Conservation (phyloP, 2,329 filamentous ascomycete species). For the Teratosphaeria pseudoeucalypti region DNA sequence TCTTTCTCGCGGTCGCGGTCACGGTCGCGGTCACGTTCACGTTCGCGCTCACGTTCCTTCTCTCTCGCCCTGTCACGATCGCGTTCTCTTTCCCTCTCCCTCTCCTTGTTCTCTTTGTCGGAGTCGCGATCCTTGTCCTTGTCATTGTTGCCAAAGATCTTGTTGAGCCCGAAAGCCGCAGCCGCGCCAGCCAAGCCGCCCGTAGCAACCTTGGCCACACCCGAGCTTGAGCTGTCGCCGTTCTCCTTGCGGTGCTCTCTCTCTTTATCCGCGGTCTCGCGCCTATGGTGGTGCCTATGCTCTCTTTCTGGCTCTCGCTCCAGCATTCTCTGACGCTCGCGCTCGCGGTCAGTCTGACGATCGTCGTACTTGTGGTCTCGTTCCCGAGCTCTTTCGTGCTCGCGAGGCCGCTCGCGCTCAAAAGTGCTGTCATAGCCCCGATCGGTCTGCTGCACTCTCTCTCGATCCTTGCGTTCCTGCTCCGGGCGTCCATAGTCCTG, state of each 20-base stretch:
- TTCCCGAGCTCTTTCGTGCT: slow-evolving; percentile 12
- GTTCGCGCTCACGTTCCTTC: slow-evolving; percentile 10
- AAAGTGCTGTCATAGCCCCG: slow-evolving; percentile 12
- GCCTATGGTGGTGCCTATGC: slow-evolving; percentile 17
- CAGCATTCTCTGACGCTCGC: slow-evolving; percentile 8
- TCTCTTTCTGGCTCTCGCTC: slow-evolving; percentile 6
- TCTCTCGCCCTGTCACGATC: slow-evolving; percentile 6
- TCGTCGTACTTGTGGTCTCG: slow-evolving; percentile 21
- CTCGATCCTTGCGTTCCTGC: slow-evolving; percentile 7
- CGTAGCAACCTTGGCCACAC: slow-evolving; percentile 19
- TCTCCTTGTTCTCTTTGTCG: slow-evolving; percentile 3
- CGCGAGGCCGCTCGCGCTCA: slow-evolving; percentile 18
- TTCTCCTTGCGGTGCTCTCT: slow-evolving; percentile 16
- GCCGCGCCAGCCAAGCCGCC: slow-evolving; percentile 23
- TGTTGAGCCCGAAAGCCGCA: slow-evolving; percentile 20
- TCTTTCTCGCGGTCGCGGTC: slow-evolving; percentile 14
- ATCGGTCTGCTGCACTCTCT: slow-evolving; percentile 17
- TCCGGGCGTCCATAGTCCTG: slow-evolving; percentile 9
- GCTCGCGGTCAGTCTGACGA: slow-evolving; percentile 17
- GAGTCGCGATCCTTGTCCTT: slow-evolving; percentile 11
- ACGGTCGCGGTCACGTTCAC: slow-evolving; percentile 10
- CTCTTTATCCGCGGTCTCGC: slow-evolving; percentile 13
- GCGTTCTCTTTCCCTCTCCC: slow-evolving; percentile 1
- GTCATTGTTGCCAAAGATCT: slow-evolving; percentile 17
- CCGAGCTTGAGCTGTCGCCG: slow-evolving; percentile 6